Conservation (phyloP, 1,284 basidiomycete species). For the Ceratobasidium sp. region DNA sequence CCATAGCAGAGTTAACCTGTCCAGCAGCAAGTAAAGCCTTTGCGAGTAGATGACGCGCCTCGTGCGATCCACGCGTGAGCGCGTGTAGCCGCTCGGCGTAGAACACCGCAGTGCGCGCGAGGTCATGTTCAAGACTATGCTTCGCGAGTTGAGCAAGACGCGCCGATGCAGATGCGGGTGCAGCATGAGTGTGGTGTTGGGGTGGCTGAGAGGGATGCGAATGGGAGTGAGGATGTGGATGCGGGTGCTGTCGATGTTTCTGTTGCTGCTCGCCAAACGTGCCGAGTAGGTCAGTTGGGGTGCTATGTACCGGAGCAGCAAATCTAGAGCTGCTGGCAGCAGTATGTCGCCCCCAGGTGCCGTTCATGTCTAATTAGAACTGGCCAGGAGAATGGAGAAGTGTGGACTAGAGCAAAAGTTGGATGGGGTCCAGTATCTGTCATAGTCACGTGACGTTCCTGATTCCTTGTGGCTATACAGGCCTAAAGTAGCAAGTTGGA, state of each 20-base stretch:
- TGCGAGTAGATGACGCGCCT: constrained; percentile 87
- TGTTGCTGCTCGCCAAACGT: neutral
- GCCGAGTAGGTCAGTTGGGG: constrained; percentile 16
- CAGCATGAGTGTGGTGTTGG: constrained; percentile 8
- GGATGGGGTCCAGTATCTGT: constrained; percentile 23
- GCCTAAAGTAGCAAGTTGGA: too few species aligned
- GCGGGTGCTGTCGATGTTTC: constrained; percentile 1
- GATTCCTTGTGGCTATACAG: neutral
- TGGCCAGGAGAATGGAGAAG: too few species aligned
- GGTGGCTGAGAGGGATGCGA: neutral
- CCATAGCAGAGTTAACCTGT: constrained; percentile 82
- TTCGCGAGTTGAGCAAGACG: constrained; percentile 33
- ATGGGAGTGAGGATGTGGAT: neutral
- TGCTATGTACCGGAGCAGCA: constrained; percentile 10
- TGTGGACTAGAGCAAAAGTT: constrained; percentile 37
- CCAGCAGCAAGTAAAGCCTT: constrained; percentile 78
- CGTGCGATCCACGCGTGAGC: constrained; percentile 63
- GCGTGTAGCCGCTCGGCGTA: constrained; percentile 74
- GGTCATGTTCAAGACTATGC: constrained; percentile 76
- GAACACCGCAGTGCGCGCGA: constrained; percentile 81
- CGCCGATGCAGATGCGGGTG: constrained; percentile 15
- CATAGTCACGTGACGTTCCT: constrained; percentile 23
- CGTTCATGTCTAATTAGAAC: constrained; percentile 25
- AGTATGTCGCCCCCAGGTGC: constrained; percentile 15
- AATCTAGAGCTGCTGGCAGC: constrained; percentile 9